Evolutionary conservation across 2,329 filamentous ascomycete genomes (phyloP).

Genomic region (Cadophora sp.): DNA sequence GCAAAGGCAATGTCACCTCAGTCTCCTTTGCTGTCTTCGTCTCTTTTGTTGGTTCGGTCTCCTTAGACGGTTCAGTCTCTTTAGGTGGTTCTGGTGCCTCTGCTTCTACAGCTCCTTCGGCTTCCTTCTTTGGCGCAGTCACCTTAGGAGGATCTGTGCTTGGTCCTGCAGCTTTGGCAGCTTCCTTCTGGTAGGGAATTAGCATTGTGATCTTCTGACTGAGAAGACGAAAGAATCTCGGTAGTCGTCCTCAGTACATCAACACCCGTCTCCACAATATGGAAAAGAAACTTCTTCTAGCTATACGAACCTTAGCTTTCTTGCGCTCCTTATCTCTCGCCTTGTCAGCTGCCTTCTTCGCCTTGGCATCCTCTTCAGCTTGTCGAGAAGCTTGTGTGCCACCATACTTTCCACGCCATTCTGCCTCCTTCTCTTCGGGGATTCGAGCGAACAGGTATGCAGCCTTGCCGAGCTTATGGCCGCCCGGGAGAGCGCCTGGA

Average conservation of each 20-base stretch:
- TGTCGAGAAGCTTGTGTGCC: conserved; percentile 70
- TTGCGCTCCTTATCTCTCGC: conserved; percentile 53
- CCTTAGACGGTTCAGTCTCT: no score
- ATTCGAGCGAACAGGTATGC: conserved; percentile 84
- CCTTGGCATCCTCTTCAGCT: conserved; percentile 70
- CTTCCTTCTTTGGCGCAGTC: conserved; percentile 19
- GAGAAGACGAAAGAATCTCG: background rate
- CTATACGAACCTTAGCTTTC: conserved; percentile 49
- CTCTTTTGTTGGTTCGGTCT: conserved; percentile 1
- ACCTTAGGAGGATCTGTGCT: background rate
- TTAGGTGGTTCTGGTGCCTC: background rate
- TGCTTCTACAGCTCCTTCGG: conserved; percentile 5
- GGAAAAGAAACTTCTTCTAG: background rate
- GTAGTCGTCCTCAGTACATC: background rate
- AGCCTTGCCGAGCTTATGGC: conserved; percentile 82
- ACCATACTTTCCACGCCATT: conserved; percentile 81
- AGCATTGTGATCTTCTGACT: conserved; percentile 6
- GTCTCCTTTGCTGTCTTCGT: conserved; percentile 41
- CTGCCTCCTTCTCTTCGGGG: conserved; percentile 78
- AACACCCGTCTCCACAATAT: background rate
- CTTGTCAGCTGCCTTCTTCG: conserved; percentile 47
- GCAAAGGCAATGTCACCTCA: conserved; percentile 38
- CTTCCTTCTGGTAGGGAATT: conserved; percentile 25
- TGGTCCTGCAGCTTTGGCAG: conserved; percentile 10
- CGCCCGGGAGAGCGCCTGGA: conserved; percentile 66